A percentile compares a stretch with the other conserved stretches of the same genome.
Conservation (phyloP, 148 eudicot genomes). For the Persicaria tinctoria region DNA sequence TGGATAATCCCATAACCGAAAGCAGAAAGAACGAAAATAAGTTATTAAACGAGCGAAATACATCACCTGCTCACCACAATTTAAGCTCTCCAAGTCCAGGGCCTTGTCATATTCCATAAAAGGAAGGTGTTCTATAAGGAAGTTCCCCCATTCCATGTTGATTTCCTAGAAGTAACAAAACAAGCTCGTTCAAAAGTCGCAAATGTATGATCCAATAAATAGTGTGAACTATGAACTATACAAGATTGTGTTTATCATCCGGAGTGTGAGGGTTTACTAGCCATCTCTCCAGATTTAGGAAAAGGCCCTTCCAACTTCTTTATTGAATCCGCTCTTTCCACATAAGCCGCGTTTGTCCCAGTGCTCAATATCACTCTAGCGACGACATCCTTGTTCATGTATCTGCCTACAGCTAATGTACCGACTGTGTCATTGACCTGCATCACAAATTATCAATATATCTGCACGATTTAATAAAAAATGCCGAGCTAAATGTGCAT, state of each 20-base stretch:
- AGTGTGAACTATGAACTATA: neutral
- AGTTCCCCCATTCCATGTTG: slow-evolving; percentile 89
- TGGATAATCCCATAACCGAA: neutral
- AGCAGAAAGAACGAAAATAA: neutral
- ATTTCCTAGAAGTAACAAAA: slow-evolving; percentile 42
- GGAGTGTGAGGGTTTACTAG: slow-evolving; percentile 9
- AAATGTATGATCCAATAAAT: neutral
- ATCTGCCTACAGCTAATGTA: slow-evolving; percentile 78
- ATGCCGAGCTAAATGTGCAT: neutral
- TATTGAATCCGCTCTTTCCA: slow-evolving; percentile 61
- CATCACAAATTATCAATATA: neutral
- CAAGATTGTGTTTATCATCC: neutral
- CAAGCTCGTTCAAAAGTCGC: slow-evolving; percentile 1
- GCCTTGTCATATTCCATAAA: slow-evolving; percentile 64
- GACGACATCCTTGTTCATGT: slow-evolving; percentile 41
- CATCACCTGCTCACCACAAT: slow-evolving; percentile 65
- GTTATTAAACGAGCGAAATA: neutral
- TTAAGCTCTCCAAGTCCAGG: slow-evolving; percentile 59
- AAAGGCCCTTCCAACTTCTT: slow-evolving; percentile 65
- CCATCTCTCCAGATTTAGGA: slow-evolving; percentile 76
- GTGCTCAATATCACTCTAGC: slow-evolving; percentile 71
- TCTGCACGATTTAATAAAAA: neutral
- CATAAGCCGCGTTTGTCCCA: slow-evolving; percentile 75
- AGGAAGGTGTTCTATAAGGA: slow-evolving; percentile 54
- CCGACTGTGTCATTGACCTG: slow-evolving; percentile 79